These are phyloP conservation scores for Ramichloridium luteum DNA, from an alignment of 2,329 filamentous ascomycete genomes.

Conservation along the genomic window DNA sequence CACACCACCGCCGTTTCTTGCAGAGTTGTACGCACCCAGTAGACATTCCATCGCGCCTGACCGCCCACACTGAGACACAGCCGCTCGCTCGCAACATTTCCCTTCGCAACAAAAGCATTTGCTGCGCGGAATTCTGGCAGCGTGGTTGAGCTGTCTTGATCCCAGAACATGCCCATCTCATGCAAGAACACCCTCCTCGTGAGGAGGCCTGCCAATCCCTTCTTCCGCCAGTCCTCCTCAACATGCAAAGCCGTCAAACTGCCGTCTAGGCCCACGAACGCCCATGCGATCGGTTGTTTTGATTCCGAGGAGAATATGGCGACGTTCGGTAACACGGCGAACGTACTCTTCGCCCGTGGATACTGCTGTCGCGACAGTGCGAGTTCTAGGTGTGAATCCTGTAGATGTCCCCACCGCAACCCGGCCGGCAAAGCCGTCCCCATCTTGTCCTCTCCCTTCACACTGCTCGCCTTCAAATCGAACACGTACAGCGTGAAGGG, in stretches of 20 bases:
- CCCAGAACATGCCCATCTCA: constrained; percentile 29
- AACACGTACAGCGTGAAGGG: constrained; percentile 21
- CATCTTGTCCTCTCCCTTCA: neutral
- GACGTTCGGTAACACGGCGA: constrained; percentile 30
- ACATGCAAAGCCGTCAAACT: constrained; percentile 50
- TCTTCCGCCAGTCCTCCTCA: constrained; percentile 46
- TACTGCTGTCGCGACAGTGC: constrained; percentile 46
- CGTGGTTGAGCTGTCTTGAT: constrained; percentile 11
- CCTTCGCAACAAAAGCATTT: constrained; percentile 51
- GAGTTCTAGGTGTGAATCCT: constrained; percentile 42
- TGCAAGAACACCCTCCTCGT: constrained; percentile 46
- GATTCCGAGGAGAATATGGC: constrained; percentile 21
- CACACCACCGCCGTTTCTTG: neutral
- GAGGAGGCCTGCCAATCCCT: constrained; percentile 51
- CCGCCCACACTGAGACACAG: constrained; percentile 53
- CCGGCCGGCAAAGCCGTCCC: constrained; percentile 32
- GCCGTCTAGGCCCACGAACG: constrained; percentile 49
- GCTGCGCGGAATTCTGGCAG: constrained; percentile 41
- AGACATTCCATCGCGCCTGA: constrained; percentile 41
- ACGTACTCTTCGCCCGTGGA: constrained; percentile 39
- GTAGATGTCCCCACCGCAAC: constrained; percentile 44
- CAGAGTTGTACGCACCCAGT: constrained; percentile 37
- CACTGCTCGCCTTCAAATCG: constrained; percentile 6
- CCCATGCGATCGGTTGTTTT: constrained; percentile 51
- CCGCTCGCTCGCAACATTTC: constrained; percentile 48